A percentile compares a stretch with the other conserved stretches of the same genome.
phyloP scores from a whole-genome alignment of 2,329 filamentous ascomycete genomes.

The Fusarium equiseti region DNA sequence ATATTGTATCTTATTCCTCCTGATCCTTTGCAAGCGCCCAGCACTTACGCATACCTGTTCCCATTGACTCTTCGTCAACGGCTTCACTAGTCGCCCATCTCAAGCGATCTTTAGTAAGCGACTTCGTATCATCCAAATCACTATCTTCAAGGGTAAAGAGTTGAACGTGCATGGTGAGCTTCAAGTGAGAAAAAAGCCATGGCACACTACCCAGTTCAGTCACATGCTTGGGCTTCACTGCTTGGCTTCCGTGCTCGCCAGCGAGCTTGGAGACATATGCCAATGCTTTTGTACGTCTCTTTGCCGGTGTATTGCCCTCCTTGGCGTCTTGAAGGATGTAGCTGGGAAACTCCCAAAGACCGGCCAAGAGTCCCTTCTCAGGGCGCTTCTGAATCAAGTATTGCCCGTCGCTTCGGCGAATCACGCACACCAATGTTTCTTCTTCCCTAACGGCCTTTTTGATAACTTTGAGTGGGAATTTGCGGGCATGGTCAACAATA shows the following conservation, averaged over 20 bases:
- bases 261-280: conserved; percentile 51
- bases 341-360: conserved; percentile 69
- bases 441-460: conserved; percentile 67
- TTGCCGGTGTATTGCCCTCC: conserved; percentile 44
- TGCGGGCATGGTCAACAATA: conserved; percentile 60
- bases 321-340: conserved; percentile 48
- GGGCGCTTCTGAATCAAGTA: conserved; percentile 65
- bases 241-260: conserved; percentile 10
- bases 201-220: conserved; percentile 64
- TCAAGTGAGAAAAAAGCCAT: conserved; percentile 69
- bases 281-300: conserved; percentile 54
- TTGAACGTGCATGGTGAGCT: conserved; percentile 69
- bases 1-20: conserved; percentile 25
- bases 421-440: conserved; percentile 65
- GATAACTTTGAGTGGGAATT: conserved; percentile 63
- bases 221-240: conserved; percentile 47
- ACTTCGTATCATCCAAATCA: conserved; percentile 3
- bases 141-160: conserved; percentile 56
- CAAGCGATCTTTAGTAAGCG: conserved; percentile 35
- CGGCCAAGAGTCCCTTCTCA: conserved; percentile 65
- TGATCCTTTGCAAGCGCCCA: conserved; percentile 59
- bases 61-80: conserved; percentile 66
- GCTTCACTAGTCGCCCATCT: conserved; percentile 55
- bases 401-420: conserved; percentile 58
- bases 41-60: conserved; percentile 70